Conservation (phyloP, 2,329 filamentous ascomycete species). For the Penicillium nordicum region DNA sequence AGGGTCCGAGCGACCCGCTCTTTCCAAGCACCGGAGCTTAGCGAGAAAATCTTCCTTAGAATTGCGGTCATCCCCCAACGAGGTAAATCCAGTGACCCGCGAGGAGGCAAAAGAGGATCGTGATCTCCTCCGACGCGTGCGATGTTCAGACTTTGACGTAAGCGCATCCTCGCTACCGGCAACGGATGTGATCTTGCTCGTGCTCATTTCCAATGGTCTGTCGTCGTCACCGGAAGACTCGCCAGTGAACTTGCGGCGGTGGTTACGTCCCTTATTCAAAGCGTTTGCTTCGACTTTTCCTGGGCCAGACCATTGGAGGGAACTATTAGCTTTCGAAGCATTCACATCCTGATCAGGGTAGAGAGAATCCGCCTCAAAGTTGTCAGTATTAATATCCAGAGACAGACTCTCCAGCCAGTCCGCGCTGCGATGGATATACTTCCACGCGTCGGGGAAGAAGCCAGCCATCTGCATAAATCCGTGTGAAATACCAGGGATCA, state of each 20-base stretch:
- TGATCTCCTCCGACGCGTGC: constrained; percentile 14
- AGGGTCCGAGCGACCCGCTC: constrained; percentile 8
- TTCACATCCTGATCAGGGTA: constrained; percentile 3
- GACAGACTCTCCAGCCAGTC: constrained; percentile 82
- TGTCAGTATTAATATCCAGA: constrained; percentile 22
- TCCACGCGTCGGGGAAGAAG: constrained; percentile 87
- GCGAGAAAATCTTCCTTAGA: constrained; percentile 17
- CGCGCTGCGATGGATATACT: constrained; percentile 73
- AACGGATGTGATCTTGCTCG: constrained; percentile 35
- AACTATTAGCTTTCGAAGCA: not conserved
- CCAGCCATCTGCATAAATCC: constrained; percentile 90
- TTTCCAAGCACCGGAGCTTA: constrained; percentile 20
- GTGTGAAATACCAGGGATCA: constrained; percentile 87
- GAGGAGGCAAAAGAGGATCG: constrained; percentile 20
- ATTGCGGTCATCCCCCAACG: constrained; percentile 6
- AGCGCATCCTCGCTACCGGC: constrained; percentile 11
- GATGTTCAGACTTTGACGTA: not conserved
- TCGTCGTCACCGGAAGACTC: constrained; percentile 78
- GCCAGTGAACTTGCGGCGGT: constrained; percentile 47
- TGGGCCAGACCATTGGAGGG: not conserved
- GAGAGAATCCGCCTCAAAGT: constrained; percentile 17
- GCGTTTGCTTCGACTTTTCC: constrained; percentile 6
- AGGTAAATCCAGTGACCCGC: constrained; percentile 12
- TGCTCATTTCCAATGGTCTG: constrained; percentile 74
- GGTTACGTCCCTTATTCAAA: constrained; percentile 33